Percentiles rank a stretch among this genome's conserved stretches.
Evolutionary conservation across 2,329 filamentous ascomycete genomes (phyloP).

Genomic region (Neonectria sp.): DNA sequence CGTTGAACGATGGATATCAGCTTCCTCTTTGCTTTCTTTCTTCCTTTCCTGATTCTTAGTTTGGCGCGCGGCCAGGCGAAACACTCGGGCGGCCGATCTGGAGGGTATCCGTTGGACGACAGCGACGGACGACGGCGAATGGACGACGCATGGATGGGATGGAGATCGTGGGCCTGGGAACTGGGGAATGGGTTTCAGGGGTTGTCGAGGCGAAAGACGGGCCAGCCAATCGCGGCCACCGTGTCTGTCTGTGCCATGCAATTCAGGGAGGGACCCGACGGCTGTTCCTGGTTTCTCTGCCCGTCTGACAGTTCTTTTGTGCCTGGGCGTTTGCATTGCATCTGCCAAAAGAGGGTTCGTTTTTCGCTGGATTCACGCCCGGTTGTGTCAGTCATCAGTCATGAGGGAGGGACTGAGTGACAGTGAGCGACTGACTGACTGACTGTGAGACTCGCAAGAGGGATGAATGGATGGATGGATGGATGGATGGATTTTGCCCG

Average conservation of each 20-base stretch:
- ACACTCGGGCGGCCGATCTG: constrained; percentile 29
- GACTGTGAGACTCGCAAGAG: not conserved
- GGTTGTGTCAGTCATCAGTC: no score
- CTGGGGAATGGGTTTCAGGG: constrained; percentile 25
- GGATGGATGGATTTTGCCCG: not conserved
- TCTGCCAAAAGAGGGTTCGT: not conserved
- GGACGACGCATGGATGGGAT: not conserved
- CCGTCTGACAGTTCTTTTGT: not conserved
- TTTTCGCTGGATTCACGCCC: not conserved
- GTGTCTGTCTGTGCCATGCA: constrained; percentile 4
- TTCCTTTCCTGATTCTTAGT: constrained; percentile 3
- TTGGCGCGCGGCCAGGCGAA: constrained; percentile 48
- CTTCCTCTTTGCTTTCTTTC: constrained; percentile 1
- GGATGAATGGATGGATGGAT: constrained; percentile 8
- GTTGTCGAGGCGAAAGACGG: not conserved
- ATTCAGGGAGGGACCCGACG: constrained; percentile 3
- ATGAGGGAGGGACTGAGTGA: no score
- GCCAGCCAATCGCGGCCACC: not conserved
- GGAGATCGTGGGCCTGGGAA: constrained; percentile 14
- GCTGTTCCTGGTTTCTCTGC: constrained; percentile 14
- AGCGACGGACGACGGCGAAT: constrained; percentile 14
- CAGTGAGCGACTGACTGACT: not conserved
- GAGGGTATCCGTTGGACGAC: constrained; percentile 35
- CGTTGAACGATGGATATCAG: not conserved
- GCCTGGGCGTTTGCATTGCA: constrained; percentile 1